Conservation (phyloP, 345 rosid genomes). For the Acer saccharum region DNA sequence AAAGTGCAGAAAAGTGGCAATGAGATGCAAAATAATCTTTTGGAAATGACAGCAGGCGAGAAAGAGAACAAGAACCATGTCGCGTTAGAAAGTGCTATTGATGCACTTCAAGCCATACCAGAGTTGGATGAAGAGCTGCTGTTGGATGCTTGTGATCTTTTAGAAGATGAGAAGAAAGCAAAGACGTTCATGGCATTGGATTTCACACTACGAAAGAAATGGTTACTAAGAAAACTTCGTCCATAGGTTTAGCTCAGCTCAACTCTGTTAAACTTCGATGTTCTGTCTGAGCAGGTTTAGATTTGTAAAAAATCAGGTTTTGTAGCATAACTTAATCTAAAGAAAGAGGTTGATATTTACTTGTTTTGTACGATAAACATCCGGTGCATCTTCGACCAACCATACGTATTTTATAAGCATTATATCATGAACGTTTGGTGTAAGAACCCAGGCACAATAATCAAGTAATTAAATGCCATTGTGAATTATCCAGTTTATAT, state of each 20-base stretch:
- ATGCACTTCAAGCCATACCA: constrained; percentile 66
- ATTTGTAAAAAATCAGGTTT: neutral
- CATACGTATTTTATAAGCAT: constrained; percentile 16
- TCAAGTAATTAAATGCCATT: constrained; percentile 23
- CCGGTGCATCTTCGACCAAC: no score
- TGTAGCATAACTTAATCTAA: neutral
- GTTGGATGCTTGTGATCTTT: constrained; percentile 80
- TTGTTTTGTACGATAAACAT: constrained; percentile 26
- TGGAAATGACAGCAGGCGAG: constrained; percentile 31
- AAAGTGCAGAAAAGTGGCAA: constrained; percentile 48
- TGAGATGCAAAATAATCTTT: constrained; percentile 34
- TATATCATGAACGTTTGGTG: constrained; percentile 97
- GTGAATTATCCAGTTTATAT: no score
- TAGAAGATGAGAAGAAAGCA: constrained; percentile 82
- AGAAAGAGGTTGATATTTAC: neutral
- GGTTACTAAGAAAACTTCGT: constrained; percentile 80
- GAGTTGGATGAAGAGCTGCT: constrained; percentile 72
- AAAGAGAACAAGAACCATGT: constrained; percentile 26
- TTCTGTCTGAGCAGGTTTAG: neutral
- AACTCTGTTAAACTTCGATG: neutral
- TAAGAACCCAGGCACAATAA: constrained; percentile 65
- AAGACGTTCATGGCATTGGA: constrained; percentile 79
- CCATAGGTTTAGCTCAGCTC: constrained; percentile 14
- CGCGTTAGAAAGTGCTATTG: constrained; percentile 46
- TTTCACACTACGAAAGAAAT: constrained; percentile 56